These are phyloP conservation scores for Vitis amurensis DNA, from an alignment of 164 flowering plant species.

Conservation along the genomic window DNA sequence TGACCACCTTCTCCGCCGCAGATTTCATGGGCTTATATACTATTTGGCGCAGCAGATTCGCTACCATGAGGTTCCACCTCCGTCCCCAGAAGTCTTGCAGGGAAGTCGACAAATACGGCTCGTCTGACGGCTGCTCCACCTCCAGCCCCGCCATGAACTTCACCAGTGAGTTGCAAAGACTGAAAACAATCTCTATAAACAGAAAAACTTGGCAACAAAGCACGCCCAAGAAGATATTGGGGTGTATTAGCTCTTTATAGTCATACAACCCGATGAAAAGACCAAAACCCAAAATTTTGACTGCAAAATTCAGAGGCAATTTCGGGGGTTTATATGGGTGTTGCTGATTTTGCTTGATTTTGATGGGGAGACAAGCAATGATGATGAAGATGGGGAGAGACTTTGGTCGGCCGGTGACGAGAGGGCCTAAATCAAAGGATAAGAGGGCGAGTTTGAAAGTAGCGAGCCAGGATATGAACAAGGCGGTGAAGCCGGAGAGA, in stretches of 20 bases:
- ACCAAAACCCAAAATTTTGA: conserved; percentile 9
- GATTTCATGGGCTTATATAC: conserved; percentile 19
- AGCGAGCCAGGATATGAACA: conserved; percentile 37
- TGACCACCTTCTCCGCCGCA: neutral
- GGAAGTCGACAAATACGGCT: conserved; percentile 36
- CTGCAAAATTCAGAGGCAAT: conserved; percentile 4
- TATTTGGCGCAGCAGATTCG: conserved; percentile 22
- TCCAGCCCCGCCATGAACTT: conserved; percentile 15
- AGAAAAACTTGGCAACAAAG: conserved; percentile 31
- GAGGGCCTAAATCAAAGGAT: conserved; percentile 34
- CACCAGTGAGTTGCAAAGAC: conserved; percentile 11
- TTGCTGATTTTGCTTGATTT: conserved; percentile 6
- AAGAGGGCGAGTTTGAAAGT: conserved; percentile 47
- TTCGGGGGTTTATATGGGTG: conserved; percentile 10
- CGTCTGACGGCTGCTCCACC: conserved; percentile 26
- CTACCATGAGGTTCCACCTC: conserved; percentile 36
- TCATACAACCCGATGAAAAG: neutral
- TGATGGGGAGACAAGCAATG: conserved; percentile 29
- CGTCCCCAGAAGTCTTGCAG: conserved; percentile 39
- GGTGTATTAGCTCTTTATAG: conserved; percentile 10
- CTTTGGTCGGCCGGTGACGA: conserved; percentile 12
- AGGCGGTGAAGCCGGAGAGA: conserved; percentile 16
- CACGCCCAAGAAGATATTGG: conserved; percentile 6
- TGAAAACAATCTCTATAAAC: conserved; percentile 25
- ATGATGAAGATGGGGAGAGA: conserved; percentile 14